Evolutionary conservation across 768 basidiomycete species (phyloP), one percentile per base, ranked within the genome.

Genomic region (Gymnopilus junonius): DNA sequence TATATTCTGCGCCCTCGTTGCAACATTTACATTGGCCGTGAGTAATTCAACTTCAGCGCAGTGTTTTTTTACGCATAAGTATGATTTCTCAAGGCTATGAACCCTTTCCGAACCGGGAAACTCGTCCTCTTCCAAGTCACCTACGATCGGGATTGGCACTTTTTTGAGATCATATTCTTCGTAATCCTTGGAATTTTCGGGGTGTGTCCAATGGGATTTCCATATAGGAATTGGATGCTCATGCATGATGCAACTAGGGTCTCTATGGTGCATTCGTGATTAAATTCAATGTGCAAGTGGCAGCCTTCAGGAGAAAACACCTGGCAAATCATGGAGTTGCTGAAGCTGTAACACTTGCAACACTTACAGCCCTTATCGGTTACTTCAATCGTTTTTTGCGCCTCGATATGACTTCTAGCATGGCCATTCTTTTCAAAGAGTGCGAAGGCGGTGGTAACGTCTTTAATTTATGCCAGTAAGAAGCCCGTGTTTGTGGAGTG

Each of bases 51-150:
- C 45, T 37, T 34, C 21, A 27, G 11, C 55, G 15, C 20, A 11
- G 25, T 32, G 34, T 40, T 31, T 32, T n/a, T 25, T 64, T 20
- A 8, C 25, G 35, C 12, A 35, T 14, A 53, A 39, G 46, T n/a
- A 20, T 42, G 61, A 34, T 67, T 8, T 25, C 8, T 15, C n/a
- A 29, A 97, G 94, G 92, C 93, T 5, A 96, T 99, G 93, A 98
- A 99, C 72, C 97, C 97, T 2, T 99, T 95, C 79, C 87, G 96
- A 37, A 99, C 97, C 0, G 97, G 97, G 21, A 99, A 99, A 74
- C 87, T 99, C 27, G 97, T 99, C 71, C 79, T 99, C 64, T 99
- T 99, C 80, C 96, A 98, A 73, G 94, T 99, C 69, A 96, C 95
- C 2, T 99, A 99, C 75, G 93, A 92, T 73, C 86, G 97, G 32